Base-by-base conservation (phyloP, 2,329 filamentous ascomycete genomes). In the Epichloe uncinata region DNA sequence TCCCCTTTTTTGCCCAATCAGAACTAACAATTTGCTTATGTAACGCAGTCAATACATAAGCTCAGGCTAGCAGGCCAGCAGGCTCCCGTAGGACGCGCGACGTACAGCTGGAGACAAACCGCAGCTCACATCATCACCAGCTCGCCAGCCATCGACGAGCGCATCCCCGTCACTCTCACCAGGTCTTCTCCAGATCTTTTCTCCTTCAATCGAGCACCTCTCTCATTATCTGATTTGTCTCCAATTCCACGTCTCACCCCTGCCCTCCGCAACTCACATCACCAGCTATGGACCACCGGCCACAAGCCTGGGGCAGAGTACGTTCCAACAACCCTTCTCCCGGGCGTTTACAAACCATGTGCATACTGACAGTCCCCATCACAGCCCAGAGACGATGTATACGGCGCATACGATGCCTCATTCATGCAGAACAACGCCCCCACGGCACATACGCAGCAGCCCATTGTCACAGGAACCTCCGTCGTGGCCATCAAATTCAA, bases 401-500 rank as follows among this genome's bases (percentile, higher is more conserved):
- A 97, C 72, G 93, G 93, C 61, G 76, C 85, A 62, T 98, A 98
- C 70, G 87, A 97, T 71, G 73, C 77, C 63, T 87, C 89, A 52
- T 90, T 91, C 68, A 83, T 97, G 65, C 80, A 87, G 60, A 73
- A 70, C 47, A 74, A 70, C 60, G 76, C 74, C 50, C 87, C 90
- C 52, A 89, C 81, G 65, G 81, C 89, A 63, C 87, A 94, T 70
- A 96, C 93, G 50, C 89, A 95, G 71, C 82, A 82, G 34, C 93
- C 93, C 61, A 84, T 95, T 58, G 93, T 98, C 54, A 98, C 93
- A 48, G 93, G 93, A 64, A 97, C 93, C 46, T 97, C 93, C 48
- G 93, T 98, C 55, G 71, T 98, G 51, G 93, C 84, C 56, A 78
- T 96, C 66, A 97, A 97, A 75, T 98, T 89, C 78, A 91, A 89